These are phyloP conservation scores for Prunus yedoensis DNA, from an alignment of 331 rosid species.

Conservation along the genomic window DNA sequence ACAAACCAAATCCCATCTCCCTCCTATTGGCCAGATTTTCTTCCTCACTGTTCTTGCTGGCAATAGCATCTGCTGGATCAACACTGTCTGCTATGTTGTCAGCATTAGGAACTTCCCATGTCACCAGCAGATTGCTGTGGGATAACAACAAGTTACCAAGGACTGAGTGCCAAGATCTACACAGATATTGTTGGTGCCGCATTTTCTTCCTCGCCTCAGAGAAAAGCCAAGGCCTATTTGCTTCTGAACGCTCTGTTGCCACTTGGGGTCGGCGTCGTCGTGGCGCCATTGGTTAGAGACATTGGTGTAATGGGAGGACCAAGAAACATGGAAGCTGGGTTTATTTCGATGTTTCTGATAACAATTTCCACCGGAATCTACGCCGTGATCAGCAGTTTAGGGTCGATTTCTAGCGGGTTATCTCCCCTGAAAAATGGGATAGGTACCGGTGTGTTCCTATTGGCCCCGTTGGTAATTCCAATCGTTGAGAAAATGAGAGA, in stretches of 20 bases:
- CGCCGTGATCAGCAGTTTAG: slow-evolving; percentile 59
- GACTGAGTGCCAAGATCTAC: slow-evolving; percentile 79
- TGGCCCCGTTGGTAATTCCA: slow-evolving; percentile 54
- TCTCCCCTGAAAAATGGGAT: slow-evolving; percentile 34
- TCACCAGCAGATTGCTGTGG: slow-evolving; percentile 59
- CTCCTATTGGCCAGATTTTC: slow-evolving; percentile 63
- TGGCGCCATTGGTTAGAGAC: slow-evolving; percentile 45
- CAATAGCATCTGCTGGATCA: slow-evolving; percentile 92
- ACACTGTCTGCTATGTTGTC: slow-evolving; percentile 76
- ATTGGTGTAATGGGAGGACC: slow-evolving; percentile 20
- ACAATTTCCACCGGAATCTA: slow-evolving; percentile 70
- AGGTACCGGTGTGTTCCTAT: slow-evolving; percentile 53
- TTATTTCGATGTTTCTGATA: slow-evolving; percentile 53
- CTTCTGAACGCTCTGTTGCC: slow-evolving; percentile 67
- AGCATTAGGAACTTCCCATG: slow-evolving; percentile 57
- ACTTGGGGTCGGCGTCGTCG: slow-evolving; percentile 25
- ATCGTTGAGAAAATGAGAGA: slow-evolving; percentile 36
- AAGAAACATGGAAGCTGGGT: slow-evolving; percentile 39
- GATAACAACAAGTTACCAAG: slow-evolving; percentile 76
- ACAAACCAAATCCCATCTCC: slow-evolving; percentile 43
- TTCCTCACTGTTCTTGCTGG: slow-evolving; percentile 76
- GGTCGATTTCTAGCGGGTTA: slow-evolving; percentile 26
- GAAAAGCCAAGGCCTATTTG: slow-evolving; percentile 51
- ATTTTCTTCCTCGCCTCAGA: slow-evolving; percentile 22
- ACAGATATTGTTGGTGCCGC: slow-evolving; percentile 45